Evolutionary conservation across 108 stramenopile genomes (phyloP).

Genomic region (Schizochytrium sp.): DNA sequence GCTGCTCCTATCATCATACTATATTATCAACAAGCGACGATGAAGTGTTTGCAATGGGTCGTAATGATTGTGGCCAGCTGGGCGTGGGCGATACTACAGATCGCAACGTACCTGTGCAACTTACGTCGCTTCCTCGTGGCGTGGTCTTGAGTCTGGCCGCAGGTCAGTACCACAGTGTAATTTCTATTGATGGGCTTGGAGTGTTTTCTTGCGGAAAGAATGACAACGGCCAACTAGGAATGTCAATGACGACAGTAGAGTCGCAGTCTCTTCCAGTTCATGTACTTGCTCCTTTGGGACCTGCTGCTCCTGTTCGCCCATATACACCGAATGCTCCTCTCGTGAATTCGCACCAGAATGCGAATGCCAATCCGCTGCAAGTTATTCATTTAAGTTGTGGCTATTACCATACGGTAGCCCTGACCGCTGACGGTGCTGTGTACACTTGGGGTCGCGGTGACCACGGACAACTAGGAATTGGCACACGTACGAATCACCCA

Average conservation of each 20-base stretch:
- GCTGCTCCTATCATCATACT: slow-evolving; percentile 53
- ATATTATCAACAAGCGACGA: slow-evolving; percentile 33
- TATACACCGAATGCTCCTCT: no score
- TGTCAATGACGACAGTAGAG: slow-evolving; percentile 44
- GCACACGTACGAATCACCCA: slow-evolving; percentile 63
- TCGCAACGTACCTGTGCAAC: slow-evolving; percentile 4
- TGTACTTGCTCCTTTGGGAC: neutral
- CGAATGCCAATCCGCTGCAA: neutral
- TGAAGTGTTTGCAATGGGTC: slow-evolving; percentile 22
- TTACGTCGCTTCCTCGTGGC: slow-evolving; percentile 19
- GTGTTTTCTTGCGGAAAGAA: slow-evolving; percentile 70
- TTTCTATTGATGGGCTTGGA: slow-evolving; percentile 63
- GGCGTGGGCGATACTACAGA: slow-evolving; percentile 13
- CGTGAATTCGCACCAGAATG: neutral
- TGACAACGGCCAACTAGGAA: slow-evolving; percentile 68
- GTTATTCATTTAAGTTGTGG: slow-evolving; percentile 68
- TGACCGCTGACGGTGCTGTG: slow-evolving; percentile 69
- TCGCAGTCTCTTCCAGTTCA: slow-evolving; percentile 50
- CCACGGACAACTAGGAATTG: slow-evolving; percentile 76
- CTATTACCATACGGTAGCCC: slow-evolving; percentile 73
- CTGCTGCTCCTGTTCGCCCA: neutral
- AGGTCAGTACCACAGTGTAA: slow-evolving; percentile 62
- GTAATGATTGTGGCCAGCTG: slow-evolving; percentile 51
- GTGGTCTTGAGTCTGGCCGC: neutral
- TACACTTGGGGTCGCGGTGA: slow-evolving; percentile 71